Evolutionary conservation across 192 early-diverging fungal species (phyloP), one percentile per base, ranked within the genome.

Genomic region (Gryganskiella cystojenkinii): DNA sequence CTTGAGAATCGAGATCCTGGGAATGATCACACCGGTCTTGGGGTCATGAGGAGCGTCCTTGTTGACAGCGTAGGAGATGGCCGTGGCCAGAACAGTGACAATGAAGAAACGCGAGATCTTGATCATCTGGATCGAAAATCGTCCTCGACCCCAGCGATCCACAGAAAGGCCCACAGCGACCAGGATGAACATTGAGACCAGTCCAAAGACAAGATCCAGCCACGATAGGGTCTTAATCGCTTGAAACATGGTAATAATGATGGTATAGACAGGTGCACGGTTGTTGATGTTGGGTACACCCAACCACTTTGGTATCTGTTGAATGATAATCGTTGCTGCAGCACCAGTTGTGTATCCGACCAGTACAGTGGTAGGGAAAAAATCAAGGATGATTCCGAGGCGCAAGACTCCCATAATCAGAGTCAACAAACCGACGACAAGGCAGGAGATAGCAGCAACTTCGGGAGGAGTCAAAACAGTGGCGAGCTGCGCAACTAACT

Each of bases 291-390:
- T 81, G 56, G 86, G 86, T 65, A 96, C 90, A 25, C 96, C 95
- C 62, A 97, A 79, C 52, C 96, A 85, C 24, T 85, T 87, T 17
- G 92, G 88, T 44, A 95, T 82, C 45, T 78, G 74, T 49, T 78
- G 74, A 78, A 96, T 88, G 34, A 92, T 85, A 67, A 96, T 94
- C 22, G 87, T 92, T 6, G 93, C 66, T 15, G 92, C 95, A 6
- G 92, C 91, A 3, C 95, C 95, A 0, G 95, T 90, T 65, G 92
- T 95, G 71, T 97, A 98, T 0, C 95, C 95, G 2, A 92, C 91
- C 70, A 98, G 89, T 24, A 93, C 92, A 3, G 95, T 89, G 22
- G 85, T 79, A 24, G 93, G 90, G 66, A 98, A 94, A 60, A 97
- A 96, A 69, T 96, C 93, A 49, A 97, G 89, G 34, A 97, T 80